Base-by-base conservation (phyloP, 2,329 filamentous ascomycete species). In the Dendrostoma leiphaemia region DNA sequence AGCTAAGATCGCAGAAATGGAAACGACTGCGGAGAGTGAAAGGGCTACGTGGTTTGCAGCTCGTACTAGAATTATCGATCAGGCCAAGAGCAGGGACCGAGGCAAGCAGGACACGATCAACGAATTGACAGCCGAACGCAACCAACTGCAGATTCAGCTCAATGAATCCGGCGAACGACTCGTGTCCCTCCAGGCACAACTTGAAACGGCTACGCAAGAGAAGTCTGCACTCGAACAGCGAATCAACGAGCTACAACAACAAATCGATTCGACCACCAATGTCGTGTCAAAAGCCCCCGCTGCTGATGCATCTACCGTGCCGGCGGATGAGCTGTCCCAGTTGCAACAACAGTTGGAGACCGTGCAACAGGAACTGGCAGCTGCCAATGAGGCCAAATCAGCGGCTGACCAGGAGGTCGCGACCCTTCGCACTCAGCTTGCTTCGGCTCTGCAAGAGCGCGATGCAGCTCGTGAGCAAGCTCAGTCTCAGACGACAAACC, bases 371-470 rank as follows among this genome's bases (percentile, higher is more conserved):
- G 83, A 92, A 61, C 79, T 94, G 9, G 84, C 86, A 40, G 77
- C 76, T 2, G 79, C 86, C 50, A 85, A 74, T 6, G 75, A 83
- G 9, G 85, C 94, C 66, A 91, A 90, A 68, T 77, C 84, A 17
- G 76, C 76, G 2, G 76, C 90, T n/a, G 83, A 90, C 60, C 74
- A 82, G 54, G 84, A 88, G 58, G 75, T 89, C 2, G 73, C 77
- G 43, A 69, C 66, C 23, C 67, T 86, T 2, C 79, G 74, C 28
- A 60, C 67, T 6, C 85, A 91, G 63, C 74, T 96, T 12, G 78
- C 85, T 48, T 72, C 75, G 9, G 81, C 80, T 1, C 80, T 84
- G 52, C 74, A 79, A 6, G 84, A 91, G 62, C 77, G 88, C 41
- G 88, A 91, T 52, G 76, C 82, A 57, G 81, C 83, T 9, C 68